Conservation (phyloP, 345 rosid genomes). For the Aquilaria sinensis region DNA sequence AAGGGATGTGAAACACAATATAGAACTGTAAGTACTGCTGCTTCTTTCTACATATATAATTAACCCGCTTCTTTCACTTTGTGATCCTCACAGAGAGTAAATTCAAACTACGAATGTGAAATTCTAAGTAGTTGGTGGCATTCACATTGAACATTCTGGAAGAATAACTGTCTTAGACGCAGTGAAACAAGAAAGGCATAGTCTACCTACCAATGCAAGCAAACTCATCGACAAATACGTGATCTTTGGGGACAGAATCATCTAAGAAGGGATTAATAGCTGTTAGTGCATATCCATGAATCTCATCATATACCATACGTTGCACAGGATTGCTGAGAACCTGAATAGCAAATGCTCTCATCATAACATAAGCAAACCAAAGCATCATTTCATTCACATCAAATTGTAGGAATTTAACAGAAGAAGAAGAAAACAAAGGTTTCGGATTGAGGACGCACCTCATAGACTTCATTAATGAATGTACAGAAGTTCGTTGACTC, state of each 20-base stretch:
- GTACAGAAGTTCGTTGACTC: slow-evolving; percentile 91
- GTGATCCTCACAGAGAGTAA: too few relatives aligned
- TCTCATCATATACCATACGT: slow-evolving; percentile 95
- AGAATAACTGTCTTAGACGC: too few relatives aligned
- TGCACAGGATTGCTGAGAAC: slow-evolving; percentile 95
- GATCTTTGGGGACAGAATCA: slow-evolving; percentile 59
- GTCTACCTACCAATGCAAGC: slow-evolving; percentile 76
- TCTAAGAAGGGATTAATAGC: slow-evolving; percentile 85
- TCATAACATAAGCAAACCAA: slow-evolving; percentile 2
- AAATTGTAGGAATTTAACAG: too few relatives aligned
- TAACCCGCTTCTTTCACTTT: too few relatives aligned
- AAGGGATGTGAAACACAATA: slow-evolving; percentile 3
- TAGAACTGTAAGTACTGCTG: not conserved
- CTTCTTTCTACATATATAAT: not conserved
- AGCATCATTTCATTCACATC: not conserved
- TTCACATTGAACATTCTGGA: too few relatives aligned
- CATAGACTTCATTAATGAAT: slow-evolving; percentile 86
- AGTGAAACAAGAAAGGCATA: not conserved
- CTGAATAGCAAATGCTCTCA: slow-evolving; percentile 33
- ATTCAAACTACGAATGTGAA: too few relatives aligned
- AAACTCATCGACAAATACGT: slow-evolving; percentile 88
- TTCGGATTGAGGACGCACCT: slow-evolving; percentile 38
- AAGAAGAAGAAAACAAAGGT: not conserved
- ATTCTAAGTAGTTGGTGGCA: too few relatives aligned
- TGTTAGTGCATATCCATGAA: slow-evolving; percentile 82